Percentiles rank a stretch among this genome's conserved stretches.
phyloP scores from a whole-genome alignment of 495 filamentous ascomycete species.

The Neohortaea acidophila region DNA sequence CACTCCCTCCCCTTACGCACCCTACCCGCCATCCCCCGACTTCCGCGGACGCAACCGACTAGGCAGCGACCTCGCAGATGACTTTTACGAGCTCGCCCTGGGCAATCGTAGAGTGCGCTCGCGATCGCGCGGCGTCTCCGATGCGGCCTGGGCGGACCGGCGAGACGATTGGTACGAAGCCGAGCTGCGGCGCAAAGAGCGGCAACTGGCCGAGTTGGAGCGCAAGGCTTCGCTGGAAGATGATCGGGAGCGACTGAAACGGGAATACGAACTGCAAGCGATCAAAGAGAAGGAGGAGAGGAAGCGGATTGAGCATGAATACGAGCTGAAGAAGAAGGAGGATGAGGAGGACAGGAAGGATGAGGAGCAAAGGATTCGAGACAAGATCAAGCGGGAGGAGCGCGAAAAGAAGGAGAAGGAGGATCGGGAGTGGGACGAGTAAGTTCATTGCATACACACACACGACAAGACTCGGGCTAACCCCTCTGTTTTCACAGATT shows the following conservation, averaged over 20 bases:
- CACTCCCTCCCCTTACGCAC: constrained; percentile 1
- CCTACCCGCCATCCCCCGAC: constrained; percentile 9
- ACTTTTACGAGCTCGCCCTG: constrained; percentile 19
- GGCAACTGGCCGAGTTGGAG: constrained; percentile 11
- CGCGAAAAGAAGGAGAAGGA: constrained; percentile 23
- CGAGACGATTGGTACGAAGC: constrained; percentile 8
- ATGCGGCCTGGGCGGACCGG: constrained; percentile 9
- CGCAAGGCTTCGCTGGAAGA: constrained; percentile 4
- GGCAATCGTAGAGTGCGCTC: constrained; percentile 11
- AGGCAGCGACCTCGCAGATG: constrained; percentile 20
- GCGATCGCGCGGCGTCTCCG: constrained; percentile 19
- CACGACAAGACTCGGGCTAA: no score
- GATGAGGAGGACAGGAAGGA: constrained; percentile 18
- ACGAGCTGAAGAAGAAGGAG: constrained; percentile 21
- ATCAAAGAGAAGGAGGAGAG: constrained; percentile 10
- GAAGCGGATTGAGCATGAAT: constrained; percentile 20
- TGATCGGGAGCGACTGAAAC: constrained; percentile 12
- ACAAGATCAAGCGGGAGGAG: constrained; percentile 22
- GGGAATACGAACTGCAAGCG: constrained; percentile 15
- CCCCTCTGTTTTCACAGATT: no score
- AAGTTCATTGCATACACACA: no score
- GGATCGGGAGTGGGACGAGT: constrained; percentile 21
- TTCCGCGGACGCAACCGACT: constrained; percentile 13
- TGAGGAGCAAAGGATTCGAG: constrained; percentile 17
- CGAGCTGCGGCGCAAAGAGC: constrained; percentile 12